phyloP scores from a whole-genome alignment of 768 basidiomycete species.

The Amanita phalloides region DNA sequence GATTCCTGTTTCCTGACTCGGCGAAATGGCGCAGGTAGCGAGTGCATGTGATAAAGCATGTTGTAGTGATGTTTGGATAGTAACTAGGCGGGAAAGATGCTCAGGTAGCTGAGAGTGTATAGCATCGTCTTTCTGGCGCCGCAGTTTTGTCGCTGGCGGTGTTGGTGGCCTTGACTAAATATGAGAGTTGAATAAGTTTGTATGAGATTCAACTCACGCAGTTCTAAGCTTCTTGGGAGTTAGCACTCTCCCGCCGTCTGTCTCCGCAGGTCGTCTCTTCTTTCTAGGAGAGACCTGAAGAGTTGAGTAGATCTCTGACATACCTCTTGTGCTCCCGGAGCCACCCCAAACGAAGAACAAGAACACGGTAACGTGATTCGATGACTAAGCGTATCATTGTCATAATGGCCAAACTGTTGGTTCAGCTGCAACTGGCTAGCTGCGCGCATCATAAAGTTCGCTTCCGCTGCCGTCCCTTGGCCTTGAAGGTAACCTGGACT shows the following conservation, averaged over 20 bases:
- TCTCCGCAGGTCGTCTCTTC: slow-evolving; percentile 44
- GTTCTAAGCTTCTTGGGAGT: slow-evolving; percentile 64
- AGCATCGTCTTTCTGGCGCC: slow-evolving; percentile 14
- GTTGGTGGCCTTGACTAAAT: slow-evolving; percentile 37
- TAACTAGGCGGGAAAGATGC: slow-evolving; percentile 50
- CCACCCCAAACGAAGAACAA: neutral
- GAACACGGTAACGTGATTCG: slow-evolving; percentile 2
- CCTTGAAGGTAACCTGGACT: neutral
- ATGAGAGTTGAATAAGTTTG: slow-evolving; percentile 1
- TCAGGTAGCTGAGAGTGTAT: slow-evolving; percentile 30
- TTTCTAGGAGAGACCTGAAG: slow-evolving; percentile 61
- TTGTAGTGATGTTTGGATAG: slow-evolving; percentile 60
- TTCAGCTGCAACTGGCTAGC: neutral
- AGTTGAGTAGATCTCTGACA: slow-evolving; percentile 54
- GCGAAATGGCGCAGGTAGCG: slow-evolving; percentile 73
- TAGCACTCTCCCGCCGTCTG: slow-evolving; percentile 42
- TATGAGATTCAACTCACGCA: slow-evolving; percentile 27
- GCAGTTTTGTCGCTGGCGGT: slow-evolving; percentile 40
- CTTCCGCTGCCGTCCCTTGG: neutral
- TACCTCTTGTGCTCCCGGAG: slow-evolving; percentile 6
- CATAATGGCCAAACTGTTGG: neutral
- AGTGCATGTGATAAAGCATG: slow-evolving; percentile 80
- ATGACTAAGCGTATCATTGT: neutral
- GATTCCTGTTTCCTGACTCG: slow-evolving; percentile 63
- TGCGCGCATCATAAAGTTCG: neutral